Percentiles rank a stretch among this genome's conserved stretches.
These are phyloP conservation scores for Heracleum sosnowskyi DNA, from an alignment of 129 eudicot species.

Conservation along the genomic window DNA sequence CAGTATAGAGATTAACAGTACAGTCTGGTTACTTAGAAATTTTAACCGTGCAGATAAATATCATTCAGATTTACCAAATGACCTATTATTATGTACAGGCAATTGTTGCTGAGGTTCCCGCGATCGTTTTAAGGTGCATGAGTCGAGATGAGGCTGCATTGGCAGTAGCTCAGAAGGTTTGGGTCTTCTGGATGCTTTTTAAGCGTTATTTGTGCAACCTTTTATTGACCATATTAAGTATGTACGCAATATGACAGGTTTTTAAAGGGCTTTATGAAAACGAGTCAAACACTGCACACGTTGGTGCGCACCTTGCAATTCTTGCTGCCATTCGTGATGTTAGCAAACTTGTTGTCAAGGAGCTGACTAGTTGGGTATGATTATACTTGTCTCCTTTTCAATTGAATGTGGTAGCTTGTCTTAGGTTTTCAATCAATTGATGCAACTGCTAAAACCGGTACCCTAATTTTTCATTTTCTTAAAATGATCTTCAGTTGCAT, in stretches of 20 bases:
- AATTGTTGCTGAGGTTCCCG: conserved; percentile 70
- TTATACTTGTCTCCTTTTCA: neutral
- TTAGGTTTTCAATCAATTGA: neutral
- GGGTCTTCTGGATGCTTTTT: neutral
- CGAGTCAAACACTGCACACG: conserved; percentile 55
- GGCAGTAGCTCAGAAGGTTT: conserved; percentile 95
- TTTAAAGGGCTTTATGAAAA: conserved; percentile 86
- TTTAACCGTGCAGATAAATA: no score
- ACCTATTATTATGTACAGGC: conserved; percentile 31
- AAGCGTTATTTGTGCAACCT: neutral
- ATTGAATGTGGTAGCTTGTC: neutral
- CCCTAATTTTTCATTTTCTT: neutral
- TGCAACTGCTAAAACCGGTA: neutral
- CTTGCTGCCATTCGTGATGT: conserved; percentile 91
- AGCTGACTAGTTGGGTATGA: conserved; percentile 96
- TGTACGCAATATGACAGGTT: conserved; percentile 37
- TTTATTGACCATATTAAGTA: conserved; percentile 8
- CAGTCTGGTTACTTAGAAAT: no score
- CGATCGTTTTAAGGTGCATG: conserved; percentile 65
- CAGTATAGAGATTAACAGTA: no score
- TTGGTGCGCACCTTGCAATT: conserved; percentile 79
- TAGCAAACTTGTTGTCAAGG: conserved; percentile 88
- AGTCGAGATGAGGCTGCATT: conserved; percentile 95
- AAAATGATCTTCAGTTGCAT: neutral
- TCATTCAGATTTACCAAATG: neutral